phyloP scores from a whole-genome alignment of 768 basidiomycete genomes.

The Cyclocybe cylindracea region DNA sequence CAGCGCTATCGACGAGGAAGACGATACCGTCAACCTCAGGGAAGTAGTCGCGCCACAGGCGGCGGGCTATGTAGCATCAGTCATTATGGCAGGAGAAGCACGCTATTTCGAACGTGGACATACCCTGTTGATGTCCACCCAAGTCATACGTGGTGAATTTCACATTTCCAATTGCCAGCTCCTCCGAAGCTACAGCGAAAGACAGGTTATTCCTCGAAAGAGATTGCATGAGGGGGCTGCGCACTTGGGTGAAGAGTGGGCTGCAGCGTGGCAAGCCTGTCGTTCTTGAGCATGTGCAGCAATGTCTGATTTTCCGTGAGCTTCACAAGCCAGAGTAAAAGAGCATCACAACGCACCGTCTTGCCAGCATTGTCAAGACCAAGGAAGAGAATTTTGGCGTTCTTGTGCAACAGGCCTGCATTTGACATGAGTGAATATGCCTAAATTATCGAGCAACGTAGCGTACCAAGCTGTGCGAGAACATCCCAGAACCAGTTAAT shows the following conservation, averaged over 20 bases:
- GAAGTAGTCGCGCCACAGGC: constrained; percentile 99
- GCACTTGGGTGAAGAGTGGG: constrained; percentile 97
- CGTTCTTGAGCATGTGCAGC: constrained; percentile 99
- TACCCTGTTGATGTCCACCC: constrained; percentile 96
- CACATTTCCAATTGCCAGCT: constrained; percentile 97
- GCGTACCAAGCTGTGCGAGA: constrained; percentile 87
- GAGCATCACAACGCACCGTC: constrained; percentile 60
- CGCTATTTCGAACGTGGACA: constrained; percentile 10
- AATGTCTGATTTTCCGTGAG: constrained; percentile 63
- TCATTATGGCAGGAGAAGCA: background rate
- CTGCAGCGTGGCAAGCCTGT: constrained; percentile 94
- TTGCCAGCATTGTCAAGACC: constrained; percentile 99
- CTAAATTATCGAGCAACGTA: constrained; percentile 3
- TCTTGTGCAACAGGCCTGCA: constrained; percentile 90
- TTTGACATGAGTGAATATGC: constrained; percentile 9
- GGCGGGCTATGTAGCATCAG: constrained; percentile 67
- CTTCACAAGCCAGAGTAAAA: constrained; percentile 3
- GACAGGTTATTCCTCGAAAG: constrained; percentile 4
- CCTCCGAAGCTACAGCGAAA: constrained; percentile 81
- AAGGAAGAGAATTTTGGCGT: constrained; percentile 99
- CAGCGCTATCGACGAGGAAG: constrained; percentile 96
- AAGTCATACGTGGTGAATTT: constrained; percentile 99
- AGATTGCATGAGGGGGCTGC: constrained; percentile 23
- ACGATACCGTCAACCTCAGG: constrained; percentile 99
- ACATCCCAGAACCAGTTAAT: constrained; percentile 97